Evolutionary conservation across 2,329 filamentous ascomycete genomes (phyloP).

Genomic region (Fusarium sp.): DNA sequence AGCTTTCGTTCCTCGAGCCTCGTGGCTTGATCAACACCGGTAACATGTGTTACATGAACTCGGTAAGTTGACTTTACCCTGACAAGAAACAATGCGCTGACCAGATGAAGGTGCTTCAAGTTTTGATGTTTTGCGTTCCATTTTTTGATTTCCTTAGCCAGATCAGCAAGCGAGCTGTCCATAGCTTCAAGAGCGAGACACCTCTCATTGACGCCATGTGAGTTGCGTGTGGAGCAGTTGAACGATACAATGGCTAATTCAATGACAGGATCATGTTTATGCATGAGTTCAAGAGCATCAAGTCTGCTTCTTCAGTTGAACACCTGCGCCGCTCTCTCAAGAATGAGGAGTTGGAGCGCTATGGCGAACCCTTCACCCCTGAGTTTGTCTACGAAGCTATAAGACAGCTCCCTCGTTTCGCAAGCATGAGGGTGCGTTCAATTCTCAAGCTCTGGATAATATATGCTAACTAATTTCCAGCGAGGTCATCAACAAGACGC

Average conservation of each 20-base stretch:
- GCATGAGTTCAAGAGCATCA: conserved; percentile 89
- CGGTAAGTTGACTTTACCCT: conserved; percentile 69
- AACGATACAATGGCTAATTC: conserved; percentile 7
- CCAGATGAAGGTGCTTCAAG: conserved; percentile 82
- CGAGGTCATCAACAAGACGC: conserved; percentile 98
- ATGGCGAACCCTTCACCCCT: conserved; percentile 90
- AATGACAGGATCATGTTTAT: conserved; percentile 87
- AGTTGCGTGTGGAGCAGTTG: conserved; percentile 52
- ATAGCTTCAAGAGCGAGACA: conserved; percentile 96
- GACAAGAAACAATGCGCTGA: conserved; percentile 49
- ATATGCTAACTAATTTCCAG: conserved; percentile 56
- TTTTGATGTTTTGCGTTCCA: conserved; percentile 90
- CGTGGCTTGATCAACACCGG: conserved; percentile 95
- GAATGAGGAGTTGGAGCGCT: conserved; percentile 86
- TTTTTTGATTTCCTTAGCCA: conserved; percentile 96
- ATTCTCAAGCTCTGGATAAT: too few relatives aligned
- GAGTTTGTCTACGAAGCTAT: conserved; percentile 97
- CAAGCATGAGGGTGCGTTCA: conserved; percentile 83
- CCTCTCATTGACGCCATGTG: conserved; percentile 94
- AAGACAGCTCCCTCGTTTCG: conserved; percentile 85
- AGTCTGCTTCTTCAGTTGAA: conserved; percentile 80
- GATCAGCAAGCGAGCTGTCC: conserved; percentile 82
- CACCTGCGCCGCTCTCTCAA: conserved; percentile 81
- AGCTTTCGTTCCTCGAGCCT: conserved; percentile 88
- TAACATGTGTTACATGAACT: conserved; percentile 99